These are phyloP conservation scores for Sordariomycetes sp. DNA, from an alignment of 2,329 filamentous ascomycete species.

Conservation along the genomic window DNA sequence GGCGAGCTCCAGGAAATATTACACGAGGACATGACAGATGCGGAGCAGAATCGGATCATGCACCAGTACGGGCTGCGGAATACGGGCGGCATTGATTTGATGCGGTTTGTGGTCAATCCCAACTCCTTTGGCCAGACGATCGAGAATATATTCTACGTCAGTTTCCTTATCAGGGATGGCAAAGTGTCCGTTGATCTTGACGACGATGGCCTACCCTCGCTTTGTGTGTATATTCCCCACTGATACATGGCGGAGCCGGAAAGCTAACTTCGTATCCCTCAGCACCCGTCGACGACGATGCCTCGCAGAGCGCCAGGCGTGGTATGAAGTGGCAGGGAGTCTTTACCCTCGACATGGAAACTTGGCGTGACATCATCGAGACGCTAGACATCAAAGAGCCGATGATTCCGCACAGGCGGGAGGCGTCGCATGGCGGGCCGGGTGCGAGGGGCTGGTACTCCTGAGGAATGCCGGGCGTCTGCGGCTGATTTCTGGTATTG, in stretches of 20 bases:
- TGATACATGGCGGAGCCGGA: neutral
- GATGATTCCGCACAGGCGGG: constrained; percentile 72
- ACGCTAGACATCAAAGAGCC: constrained; percentile 64
- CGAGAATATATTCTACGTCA: constrained; percentile 94
- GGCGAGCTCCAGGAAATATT: constrained; percentile 27
- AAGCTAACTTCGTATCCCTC: neutral
- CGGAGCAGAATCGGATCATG: constrained; percentile 40
- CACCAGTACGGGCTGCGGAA: constrained; percentile 50
- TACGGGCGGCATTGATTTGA: constrained; percentile 61
- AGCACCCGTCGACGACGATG: constrained; percentile 26
- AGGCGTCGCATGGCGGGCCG: constrained; percentile 35
- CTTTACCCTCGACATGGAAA: constrained; percentile 73
- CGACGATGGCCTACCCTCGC: constrained; percentile 58
- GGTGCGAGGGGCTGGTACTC: constrained; percentile 52
- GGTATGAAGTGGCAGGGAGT: constrained; percentile 72
- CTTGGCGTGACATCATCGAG: constrained; percentile 66
- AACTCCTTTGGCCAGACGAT: constrained; percentile 85
- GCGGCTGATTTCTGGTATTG: neutral
- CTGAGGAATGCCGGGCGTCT: neutral
- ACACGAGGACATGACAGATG: constrained; percentile 30
- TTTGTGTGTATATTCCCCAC: constrained; percentile 42
- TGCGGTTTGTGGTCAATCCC: constrained; percentile 85
- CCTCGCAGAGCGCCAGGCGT: constrained; percentile 29
- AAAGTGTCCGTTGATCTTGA: constrained; percentile 63
- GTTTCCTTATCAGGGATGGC: constrained; percentile 84